Evolutionary conservation across 179 eudicot genomes (phyloP).

Genomic region (Spergularia azorica): DNA sequence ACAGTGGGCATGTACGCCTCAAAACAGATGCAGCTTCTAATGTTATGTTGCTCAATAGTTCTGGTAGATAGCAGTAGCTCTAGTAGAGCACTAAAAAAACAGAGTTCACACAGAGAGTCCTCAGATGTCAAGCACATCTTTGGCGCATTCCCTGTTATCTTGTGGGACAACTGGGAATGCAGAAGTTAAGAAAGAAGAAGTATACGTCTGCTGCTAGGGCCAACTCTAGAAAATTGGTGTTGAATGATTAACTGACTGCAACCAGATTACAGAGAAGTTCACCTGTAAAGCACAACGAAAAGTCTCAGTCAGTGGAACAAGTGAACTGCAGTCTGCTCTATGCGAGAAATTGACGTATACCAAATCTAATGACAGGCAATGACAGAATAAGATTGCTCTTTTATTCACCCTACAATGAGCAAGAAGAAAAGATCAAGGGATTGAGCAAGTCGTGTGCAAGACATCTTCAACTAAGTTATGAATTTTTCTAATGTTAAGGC

Average conservation of each 20-base stretch:
- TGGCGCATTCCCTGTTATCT: constrained; percentile 73
- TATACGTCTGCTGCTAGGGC: background rate
- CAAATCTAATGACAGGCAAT: background rate
- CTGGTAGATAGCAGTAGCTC: constrained; percentile 37
- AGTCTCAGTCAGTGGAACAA: constrained; percentile 3
- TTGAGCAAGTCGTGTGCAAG: background rate
- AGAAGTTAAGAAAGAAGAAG: constrained; percentile 6
- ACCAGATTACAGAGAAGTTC: background rate
- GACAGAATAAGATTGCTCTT: background rate
- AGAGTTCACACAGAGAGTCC: constrained; percentile 32
- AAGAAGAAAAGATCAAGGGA: background rate
- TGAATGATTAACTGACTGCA: background rate
- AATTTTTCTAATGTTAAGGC: background rate
- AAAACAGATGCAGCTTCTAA: constrained; percentile 7
- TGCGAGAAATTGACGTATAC: background rate
- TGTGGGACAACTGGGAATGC: constrained; percentile 28
- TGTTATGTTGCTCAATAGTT: constrained; percentile 23
- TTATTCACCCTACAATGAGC: background rate
- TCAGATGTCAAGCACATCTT: constrained; percentile 59
- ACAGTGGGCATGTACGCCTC: constrained; percentile 35
- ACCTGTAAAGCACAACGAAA: constrained; percentile 25
- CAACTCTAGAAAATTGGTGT: background rate
- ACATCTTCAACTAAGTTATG: background rate
- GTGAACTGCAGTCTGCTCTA: background rate
- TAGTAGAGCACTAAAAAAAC: constrained; percentile 30